phyloP scores from a whole-genome alignment of 352 stramenopile genomes.

The Nothophytophthora sp. region DNA sequence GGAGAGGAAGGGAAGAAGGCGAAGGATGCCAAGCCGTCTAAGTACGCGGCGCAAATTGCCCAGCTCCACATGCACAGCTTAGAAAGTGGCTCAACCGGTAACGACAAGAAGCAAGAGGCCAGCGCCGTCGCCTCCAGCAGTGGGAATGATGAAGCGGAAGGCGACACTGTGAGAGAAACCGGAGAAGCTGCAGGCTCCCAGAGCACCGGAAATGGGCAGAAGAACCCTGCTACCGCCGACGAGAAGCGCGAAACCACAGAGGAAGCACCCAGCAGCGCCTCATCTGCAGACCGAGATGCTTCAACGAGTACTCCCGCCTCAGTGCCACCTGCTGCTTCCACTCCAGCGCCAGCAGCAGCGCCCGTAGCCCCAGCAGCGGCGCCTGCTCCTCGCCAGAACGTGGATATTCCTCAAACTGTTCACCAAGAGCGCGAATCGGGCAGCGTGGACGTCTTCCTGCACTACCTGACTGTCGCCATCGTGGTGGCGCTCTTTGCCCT shows the following conservation, averaged over 20 bases:
- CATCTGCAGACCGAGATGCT: no score
- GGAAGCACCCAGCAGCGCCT: not conserved
- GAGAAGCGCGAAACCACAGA: constrained; percentile 1
- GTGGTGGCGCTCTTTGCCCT: constrained; percentile 71
- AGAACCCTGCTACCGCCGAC: constrained; percentile 2
- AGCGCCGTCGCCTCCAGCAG: not conserved
- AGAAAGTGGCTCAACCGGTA: constrained; percentile 25
- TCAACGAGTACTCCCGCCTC: no score
- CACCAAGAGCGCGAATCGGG: constrained; percentile 35
- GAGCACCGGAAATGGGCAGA: not conserved
- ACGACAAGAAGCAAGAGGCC: constrained; percentile 11
- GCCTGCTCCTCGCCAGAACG: constrained; percentile 7
- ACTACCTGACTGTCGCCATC: constrained; percentile 69
- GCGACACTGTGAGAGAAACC: not conserved
- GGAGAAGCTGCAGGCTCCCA: not conserved
- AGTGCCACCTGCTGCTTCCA: not conserved
- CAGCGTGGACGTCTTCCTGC: constrained; percentile 61
- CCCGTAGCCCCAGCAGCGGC: constrained; percentile 4
- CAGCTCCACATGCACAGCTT: constrained; percentile 82
- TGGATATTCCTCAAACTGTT: constrained; percentile 8
- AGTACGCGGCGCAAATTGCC: constrained; percentile 81
- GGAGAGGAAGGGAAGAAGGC: constrained; percentile 3
- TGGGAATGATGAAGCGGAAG: constrained; percentile 1
- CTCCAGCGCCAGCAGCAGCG: not conserved
- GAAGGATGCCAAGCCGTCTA: constrained; percentile 44